A percentile compares a stretch with the other conserved stretches of the same genome.
phyloP scores from a whole-genome alignment of 768 basidiomycete species.

The Tulasnella sp. region DNA sequence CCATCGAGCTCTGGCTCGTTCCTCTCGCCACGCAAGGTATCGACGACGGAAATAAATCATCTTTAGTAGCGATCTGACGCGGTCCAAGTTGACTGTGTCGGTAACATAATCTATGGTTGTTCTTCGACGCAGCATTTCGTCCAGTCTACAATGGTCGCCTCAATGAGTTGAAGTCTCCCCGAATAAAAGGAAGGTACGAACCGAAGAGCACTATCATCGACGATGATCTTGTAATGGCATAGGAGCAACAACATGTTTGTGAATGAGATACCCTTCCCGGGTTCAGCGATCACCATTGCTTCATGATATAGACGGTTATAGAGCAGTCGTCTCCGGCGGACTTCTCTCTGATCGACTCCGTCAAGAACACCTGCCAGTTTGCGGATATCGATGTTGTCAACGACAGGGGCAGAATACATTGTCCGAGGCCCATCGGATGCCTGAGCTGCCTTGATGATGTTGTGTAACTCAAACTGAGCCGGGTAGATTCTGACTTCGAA shows the following conservation, averaged over 20 bases:
- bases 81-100: slow-evolving; percentile 74
- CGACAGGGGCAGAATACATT: slow-evolving; percentile 24
- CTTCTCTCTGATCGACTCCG: slow-evolving; percentile 48
- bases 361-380: slow-evolving; percentile 47
- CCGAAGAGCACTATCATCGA: slow-evolving; percentile 80
- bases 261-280: slow-evolving; percentile 76
- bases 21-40: slow-evolving; percentile 43
- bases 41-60: slow-evolving; percentile 60
- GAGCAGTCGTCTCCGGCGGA: slow-evolving; percentile 52
- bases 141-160: slow-evolving; percentile 38
- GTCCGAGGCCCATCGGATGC: slow-evolving; percentile 19
- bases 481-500: slow-evolving; percentile 86
- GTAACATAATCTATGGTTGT: slow-evolving; percentile 68
- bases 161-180: background rate
- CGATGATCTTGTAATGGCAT: slow-evolving; percentile 83
- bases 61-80: slow-evolving; percentile 64
- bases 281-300: slow-evolving; percentile 58
- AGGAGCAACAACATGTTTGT: slow-evolving; percentile 76
- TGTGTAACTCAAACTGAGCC: slow-evolving; percentile 44
- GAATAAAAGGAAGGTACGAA: slow-evolving; percentile 34
- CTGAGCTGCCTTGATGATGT: slow-evolving; percentile 42
- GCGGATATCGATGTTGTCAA: slow-evolving; percentile 44
- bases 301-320: slow-evolving; percentile 79
- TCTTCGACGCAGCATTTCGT: slow-evolving; percentile 64
- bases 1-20: slow-evolving; percentile 20